Percentiles rank a stretch among this genome's conserved stretches.
Evolutionary conservation across 495 filamentous ascomycete genomes (phyloP).

Genomic region (Podospora sp.): DNA sequence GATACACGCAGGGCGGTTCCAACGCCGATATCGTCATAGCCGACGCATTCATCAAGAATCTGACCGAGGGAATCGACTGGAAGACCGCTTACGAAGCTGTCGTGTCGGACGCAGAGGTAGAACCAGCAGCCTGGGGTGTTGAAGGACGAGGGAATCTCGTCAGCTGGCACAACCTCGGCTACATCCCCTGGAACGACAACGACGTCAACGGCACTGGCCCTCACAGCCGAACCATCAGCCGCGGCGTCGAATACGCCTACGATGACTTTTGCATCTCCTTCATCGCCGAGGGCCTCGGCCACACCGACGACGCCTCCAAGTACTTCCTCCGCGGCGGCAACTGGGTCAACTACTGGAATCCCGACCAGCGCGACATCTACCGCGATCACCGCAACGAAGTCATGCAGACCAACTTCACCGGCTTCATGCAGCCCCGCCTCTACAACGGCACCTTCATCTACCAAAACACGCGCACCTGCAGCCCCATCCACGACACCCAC

Average conservation of each 20-base stretch:
- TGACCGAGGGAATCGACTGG: conserved; percentile 65
- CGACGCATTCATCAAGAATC: conserved; percentile 68
- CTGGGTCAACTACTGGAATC: conserved; percentile 59
- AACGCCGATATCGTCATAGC: conserved; percentile 73
- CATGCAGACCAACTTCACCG: conserved; percentile 53
- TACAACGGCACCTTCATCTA: conserved; percentile 65
- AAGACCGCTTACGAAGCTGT: conserved; percentile 68
- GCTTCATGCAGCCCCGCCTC: conserved; percentile 69
- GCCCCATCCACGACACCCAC: conserved; percentile 47
- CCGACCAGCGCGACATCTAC: conserved; percentile 42
- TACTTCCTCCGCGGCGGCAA: conserved; percentile 59
- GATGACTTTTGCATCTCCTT: conserved; percentile 65
- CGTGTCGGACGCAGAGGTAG: conserved; percentile 67
- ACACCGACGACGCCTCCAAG: conserved; percentile 53
- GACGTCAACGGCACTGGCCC: conserved; percentile 62
- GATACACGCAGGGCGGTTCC: conserved; percentile 71
- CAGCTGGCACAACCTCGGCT: conserved; percentile 63
- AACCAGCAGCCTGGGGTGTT: conserved; percentile 64
- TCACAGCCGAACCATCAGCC: conserved; percentile 62
- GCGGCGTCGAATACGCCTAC: conserved; percentile 75
- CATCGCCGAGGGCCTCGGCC: conserved; percentile 57
- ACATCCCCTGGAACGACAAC: conserved; percentile 63
- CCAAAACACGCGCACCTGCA: conserved; percentile 69
- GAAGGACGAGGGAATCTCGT: conserved; percentile 66
- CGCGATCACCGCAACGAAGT: conserved; percentile 27